Conservation (phyloP, 345 rosid genomes). For the Bretschneidera sinensis region DNA sequence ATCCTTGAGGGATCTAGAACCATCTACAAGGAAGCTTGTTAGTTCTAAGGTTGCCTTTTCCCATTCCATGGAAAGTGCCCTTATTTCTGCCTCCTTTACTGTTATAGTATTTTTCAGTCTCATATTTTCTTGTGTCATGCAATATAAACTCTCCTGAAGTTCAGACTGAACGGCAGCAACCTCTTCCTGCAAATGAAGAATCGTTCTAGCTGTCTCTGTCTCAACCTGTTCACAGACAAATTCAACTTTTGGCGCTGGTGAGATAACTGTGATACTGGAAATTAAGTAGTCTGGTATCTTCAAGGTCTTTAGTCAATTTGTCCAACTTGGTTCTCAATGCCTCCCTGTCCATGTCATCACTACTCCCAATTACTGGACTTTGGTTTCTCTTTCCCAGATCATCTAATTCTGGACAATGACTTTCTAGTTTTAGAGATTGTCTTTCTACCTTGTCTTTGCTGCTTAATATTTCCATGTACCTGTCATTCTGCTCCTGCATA, state of each 20-base stretch:
- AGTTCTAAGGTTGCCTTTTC: slow-evolving; percentile 80
- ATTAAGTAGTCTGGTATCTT: slow-evolving; percentile 49
- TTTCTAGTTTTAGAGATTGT: slow-evolving; percentile 24
- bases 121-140: slow-evolving; percentile 47
- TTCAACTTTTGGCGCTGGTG: slow-evolving; percentile 54
- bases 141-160: slow-evolving; percentile 45
- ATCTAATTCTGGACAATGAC: slow-evolving; percentile 21
- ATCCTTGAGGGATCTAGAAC: slow-evolving; percentile 80
- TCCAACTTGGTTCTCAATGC: slow-evolving; percentile 46
- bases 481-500: slow-evolving; percentile 41
- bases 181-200: slow-evolving; percentile 82
- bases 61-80: slow-evolving; percentile 55
- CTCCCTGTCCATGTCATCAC: slow-evolving; percentile 27
- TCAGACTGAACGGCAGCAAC: slow-evolving; percentile 56
- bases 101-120: slow-evolving; percentile 43
- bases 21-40: slow-evolving; percentile 71
- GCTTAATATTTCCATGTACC: slow-evolving; percentile 33
- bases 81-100: slow-evolving; percentile 57
- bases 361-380: slow-evolving; percentile 18
- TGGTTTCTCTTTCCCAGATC: slow-evolving; percentile 21
- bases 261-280: slow-evolving; percentile 52
- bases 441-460: slow-evolving; percentile 31
- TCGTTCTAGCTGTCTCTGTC: slow-evolving; percentile 69
- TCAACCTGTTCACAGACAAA: slow-evolving; percentile 77
- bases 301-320: slow-evolving; percentile 52